Evolutionary conservation across 139 green algal species (phyloP), one percentile per base, ranked within the genome.

Genomic region (Coelastrella sp.): DNA sequence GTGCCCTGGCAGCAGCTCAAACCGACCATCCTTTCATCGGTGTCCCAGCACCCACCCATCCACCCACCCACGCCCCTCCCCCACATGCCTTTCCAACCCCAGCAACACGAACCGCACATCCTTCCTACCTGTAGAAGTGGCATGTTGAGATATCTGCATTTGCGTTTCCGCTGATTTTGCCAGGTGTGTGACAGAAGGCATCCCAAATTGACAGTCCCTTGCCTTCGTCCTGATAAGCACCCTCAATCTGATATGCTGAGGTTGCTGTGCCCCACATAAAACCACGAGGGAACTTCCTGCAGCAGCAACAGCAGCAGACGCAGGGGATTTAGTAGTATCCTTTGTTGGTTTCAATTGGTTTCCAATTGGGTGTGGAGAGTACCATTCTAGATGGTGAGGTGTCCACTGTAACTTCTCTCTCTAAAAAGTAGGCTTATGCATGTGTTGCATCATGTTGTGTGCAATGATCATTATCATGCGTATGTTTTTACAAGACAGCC

Each of bases 81-180:
- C n/a, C n/a, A n/a, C n/a, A n/a, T n/a, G n/a, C n/a, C n/a, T n/a
- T 10, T 32, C n/a, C 10, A 20, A 54, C 73, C 17, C 11, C 16
- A 76, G 68, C 68, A n/a, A 54, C 13, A 22, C 19, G 13, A 76
- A 16, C 68, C 14, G 14, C 13, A 56, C 60, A 64, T n/a, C n/a
- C n/a, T n/a, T 5, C 76, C 5, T 75, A 94, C 66, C 87, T 86
- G 85, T 95, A 87, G 90, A 93, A 95, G 22, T 94, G 83, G 76
- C 95, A 92, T 71, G 71, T 77, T 7, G 90, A 83, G 66, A 93
- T 80, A 81, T 95, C 92, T 8, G 89, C 94, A 3, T 86, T 93
- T 54, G 89, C 81, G 4, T 88, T 88, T 23, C 89, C 76, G 66
- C 66, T 77, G 47, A 86, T 90, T 23, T 93, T 94, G 20, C 92